A percentile compares a stretch with the other conserved stretches of the same genome.
Evolutionary conservation across 1,139 yeast species (phyloP).

Genomic region (Wickerhamiella infanticola): DNA sequence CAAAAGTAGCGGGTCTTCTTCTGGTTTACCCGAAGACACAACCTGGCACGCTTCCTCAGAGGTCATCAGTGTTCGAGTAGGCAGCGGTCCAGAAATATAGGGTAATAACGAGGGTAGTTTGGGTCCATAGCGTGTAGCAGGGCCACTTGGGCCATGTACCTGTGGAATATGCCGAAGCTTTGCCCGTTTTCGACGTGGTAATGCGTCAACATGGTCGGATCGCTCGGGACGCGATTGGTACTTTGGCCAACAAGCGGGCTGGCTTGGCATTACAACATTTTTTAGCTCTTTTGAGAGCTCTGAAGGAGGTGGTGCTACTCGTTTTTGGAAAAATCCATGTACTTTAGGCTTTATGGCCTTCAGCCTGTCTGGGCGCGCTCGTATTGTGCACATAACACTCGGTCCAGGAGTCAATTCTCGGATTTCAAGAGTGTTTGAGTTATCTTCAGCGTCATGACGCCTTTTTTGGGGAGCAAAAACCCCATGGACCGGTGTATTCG

Average conservation of each 20-base stretch:
- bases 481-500: not conserved
- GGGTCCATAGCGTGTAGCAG: not conserved
- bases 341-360: constrained; percentile 6
- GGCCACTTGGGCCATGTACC: not conserved
- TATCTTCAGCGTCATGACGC: no score
- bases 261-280: not conserved
- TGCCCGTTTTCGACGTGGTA: not conserved
- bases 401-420: not conserved
- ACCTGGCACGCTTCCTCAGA: not conserved
- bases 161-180: not conserved
- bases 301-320: constrained; percentile 2
- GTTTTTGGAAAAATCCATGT: constrained; percentile 12
- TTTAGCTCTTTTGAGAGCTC: not conserved
- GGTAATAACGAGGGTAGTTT: not conserved
- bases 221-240: not conserved
- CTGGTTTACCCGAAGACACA: not conserved
- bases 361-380: constrained; percentile 4
- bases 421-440: no score
- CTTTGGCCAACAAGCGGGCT: constrained; percentile 1
- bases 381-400: not conserved
- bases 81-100: not conserved
- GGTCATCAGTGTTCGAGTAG: not conserved
- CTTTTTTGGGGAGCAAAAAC: not conserved
- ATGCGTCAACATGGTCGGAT: not conserved
- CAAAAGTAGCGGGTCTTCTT: constrained; percentile 5